Percentiles rank a stretch among this genome's conserved stretches.
These are phyloP conservation scores for Aegilops bicornis DNA, from an alignment of 176 grass and related monocot species.

Conservation along the genomic window DNA sequence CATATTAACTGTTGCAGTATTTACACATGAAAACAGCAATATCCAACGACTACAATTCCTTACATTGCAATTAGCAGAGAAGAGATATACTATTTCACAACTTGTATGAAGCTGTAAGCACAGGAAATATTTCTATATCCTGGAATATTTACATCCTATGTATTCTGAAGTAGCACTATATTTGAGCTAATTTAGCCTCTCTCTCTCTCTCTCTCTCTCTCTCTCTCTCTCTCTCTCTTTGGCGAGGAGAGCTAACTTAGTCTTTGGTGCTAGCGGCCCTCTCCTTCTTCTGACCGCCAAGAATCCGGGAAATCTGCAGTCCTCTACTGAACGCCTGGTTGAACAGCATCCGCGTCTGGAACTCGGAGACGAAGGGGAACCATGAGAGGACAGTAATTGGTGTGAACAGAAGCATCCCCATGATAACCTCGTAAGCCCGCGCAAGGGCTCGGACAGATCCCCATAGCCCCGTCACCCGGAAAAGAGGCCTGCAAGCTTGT, in stretches of 20 bases:
- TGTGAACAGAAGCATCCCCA: slow-evolving; percentile 69
- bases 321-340: slow-evolving; percentile 95
- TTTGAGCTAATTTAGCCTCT: too few species aligned
- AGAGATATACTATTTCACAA: neutral
- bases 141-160: slow-evolving; percentile 22
- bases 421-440: slow-evolving; percentile 76
- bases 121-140: slow-evolving; percentile 23
- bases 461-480: slow-evolving; percentile 53
- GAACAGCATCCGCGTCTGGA: slow-evolving; percentile 91
- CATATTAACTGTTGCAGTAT: neutral
- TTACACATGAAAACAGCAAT: slow-evolving; percentile 1
- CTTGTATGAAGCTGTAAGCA: neutral
- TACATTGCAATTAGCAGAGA: neutral
- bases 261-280: slow-evolving; percentile 53
- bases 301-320: slow-evolving; percentile 91
- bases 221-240: too few species aligned
- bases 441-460: slow-evolving; percentile 80
- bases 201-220: too few species aligned
- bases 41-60: neutral
- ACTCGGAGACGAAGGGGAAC: slow-evolving; percentile 91
- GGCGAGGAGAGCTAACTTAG: slow-evolving; percentile 22
- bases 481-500: slow-evolving; percentile 61
- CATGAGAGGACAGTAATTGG: slow-evolving; percentile 77
- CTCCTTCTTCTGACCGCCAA: slow-evolving; percentile 79
- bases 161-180: neutral